These are phyloP conservation scores for Takashimella tepidaria DNA, from an alignment of 1,284 basidiomycete genomes.

Conservation along the genomic window DNA sequence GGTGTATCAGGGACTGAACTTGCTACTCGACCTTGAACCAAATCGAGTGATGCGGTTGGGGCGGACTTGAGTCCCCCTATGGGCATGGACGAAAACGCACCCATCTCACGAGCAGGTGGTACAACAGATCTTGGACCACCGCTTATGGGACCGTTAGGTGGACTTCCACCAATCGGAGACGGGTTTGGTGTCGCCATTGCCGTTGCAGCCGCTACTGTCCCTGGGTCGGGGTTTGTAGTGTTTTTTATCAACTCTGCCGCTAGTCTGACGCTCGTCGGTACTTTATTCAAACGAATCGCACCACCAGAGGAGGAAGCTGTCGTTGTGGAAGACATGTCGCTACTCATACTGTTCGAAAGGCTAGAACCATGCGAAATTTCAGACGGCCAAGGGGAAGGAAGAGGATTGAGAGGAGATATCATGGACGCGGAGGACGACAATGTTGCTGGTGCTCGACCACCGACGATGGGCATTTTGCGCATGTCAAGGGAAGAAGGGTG, in stretches of 20 bases:
- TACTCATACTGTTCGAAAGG: constrained; percentile 23
- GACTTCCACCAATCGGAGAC: constrained; percentile 9
- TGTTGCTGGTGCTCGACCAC: constrained; percentile 16
- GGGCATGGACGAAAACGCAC: constrained; percentile 17
- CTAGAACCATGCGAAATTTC: constrained; percentile 21
- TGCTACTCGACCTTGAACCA: constrained; percentile 20
- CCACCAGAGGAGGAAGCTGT: constrained; percentile 29
- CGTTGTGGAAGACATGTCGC: constrained; percentile 21
- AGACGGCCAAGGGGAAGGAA: constrained; percentile 46
- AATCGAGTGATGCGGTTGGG: constrained; percentile 4
- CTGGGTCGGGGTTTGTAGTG: not conserved
- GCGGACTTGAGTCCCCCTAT: constrained; percentile 3
- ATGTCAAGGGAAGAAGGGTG: constrained; percentile 29
- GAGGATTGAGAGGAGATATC: constrained; percentile 46
- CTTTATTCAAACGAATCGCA: constrained; percentile 52
- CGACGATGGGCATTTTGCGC: constrained; percentile 29
- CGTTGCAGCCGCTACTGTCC: not conserved
- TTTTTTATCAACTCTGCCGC: constrained; percentile 50
- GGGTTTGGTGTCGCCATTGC: constrained; percentile 32
- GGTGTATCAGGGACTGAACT: constrained; percentile 28
- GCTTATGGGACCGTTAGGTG: not conserved
- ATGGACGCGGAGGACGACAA: constrained; percentile 43
- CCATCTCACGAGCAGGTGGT: constrained; percentile 7
- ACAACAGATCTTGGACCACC: not conserved
- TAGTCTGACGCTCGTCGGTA: constrained; percentile 53